Evolutionary conservation across 2,329 filamentous ascomycete species (phyloP).

Genomic region (Cryphonectria japonica): DNA sequence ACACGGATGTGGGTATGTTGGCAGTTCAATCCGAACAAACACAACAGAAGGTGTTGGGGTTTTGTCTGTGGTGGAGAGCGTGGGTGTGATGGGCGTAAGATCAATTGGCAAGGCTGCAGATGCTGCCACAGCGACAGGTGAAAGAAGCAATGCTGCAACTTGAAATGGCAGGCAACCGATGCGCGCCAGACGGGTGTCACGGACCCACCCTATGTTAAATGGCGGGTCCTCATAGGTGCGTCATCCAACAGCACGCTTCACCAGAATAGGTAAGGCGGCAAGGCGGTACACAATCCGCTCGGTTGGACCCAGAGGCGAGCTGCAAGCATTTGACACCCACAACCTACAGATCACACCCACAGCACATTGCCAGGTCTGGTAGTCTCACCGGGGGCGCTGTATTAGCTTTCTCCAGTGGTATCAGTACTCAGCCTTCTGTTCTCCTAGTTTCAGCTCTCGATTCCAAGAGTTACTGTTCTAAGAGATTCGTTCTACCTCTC

Average conservation of each 20-base stretch:
- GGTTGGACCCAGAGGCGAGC: neutral
- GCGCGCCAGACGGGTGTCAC: constrained; percentile 8
- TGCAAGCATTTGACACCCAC: neutral
- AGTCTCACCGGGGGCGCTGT: neutral
- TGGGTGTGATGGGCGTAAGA: neutral
- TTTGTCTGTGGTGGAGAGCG: neutral
- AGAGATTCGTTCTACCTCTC: too few species aligned
- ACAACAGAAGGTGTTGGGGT: neutral
- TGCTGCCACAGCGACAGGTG: constrained; percentile 3
- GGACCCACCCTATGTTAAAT: constrained; percentile 4
- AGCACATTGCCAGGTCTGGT: neutral
- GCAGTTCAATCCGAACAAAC: neutral
- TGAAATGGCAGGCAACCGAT: constrained; percentile 4
- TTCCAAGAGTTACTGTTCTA: neutral
- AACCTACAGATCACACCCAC: neutral
- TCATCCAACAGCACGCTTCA: neutral
- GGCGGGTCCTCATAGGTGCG: constrained; percentile 4
- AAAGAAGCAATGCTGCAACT: constrained; percentile 7
- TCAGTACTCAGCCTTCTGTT: neutral
- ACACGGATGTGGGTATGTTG: neutral
- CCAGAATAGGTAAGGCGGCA: neutral
- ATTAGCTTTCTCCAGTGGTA: neutral
- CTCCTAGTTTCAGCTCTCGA: neutral
- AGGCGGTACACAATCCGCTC: neutral
- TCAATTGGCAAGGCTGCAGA: constrained; percentile 9